phyloP scores from a whole-genome alignment of 495 filamentous ascomycete genomes.

The Polyplosphaeria fusca region DNA sequence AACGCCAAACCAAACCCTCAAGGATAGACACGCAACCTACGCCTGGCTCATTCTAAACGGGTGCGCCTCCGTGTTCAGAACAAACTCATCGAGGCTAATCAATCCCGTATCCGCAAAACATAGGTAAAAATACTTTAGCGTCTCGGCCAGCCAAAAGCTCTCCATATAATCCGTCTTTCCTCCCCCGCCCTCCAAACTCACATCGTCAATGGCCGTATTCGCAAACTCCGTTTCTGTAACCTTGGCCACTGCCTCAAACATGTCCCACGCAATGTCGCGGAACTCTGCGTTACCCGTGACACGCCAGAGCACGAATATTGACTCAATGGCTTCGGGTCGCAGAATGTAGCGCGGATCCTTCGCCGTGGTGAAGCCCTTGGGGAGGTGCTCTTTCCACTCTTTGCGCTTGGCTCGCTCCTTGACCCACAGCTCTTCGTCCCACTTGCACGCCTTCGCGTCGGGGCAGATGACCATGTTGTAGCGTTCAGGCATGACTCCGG shows the following conservation, averaged over 20 bases:
- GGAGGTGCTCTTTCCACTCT: conserved; percentile 46
- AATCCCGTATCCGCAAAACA: conserved; percentile 49
- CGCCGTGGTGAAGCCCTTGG: conserved; percentile 57
- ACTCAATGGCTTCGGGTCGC: conserved; percentile 49
- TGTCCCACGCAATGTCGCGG: conserved; percentile 69
- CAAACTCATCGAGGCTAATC: conserved; percentile 54
- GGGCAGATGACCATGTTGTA: conserved; percentile 54
- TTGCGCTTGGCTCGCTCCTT: conserved; percentile 21
- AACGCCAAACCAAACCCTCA: too few species aligned
- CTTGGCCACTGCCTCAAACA: conserved; percentile 65
- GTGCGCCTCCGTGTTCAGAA: conserved; percentile 56
- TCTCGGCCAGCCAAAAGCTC: conserved; percentile 52
- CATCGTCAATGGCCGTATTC: conserved; percentile 58
- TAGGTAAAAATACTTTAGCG: conserved; percentile 56
- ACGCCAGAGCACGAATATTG: conserved; percentile 71
- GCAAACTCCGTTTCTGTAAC: conserved; percentile 58
- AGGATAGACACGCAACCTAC: too few species aligned
- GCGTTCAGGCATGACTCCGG: conserved; percentile 61
- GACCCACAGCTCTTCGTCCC: conserved; percentile 54
- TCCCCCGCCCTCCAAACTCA: conserved; percentile 39
- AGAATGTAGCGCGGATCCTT: conserved; percentile 65
- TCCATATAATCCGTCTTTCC: conserved; percentile 40
- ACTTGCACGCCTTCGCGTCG: conserved; percentile 46
- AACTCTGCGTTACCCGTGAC: conserved; percentile 67
- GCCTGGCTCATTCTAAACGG: conserved; percentile 46